phyloP scores from a whole-genome alignment of 257 asterid species.

The Scutellaria galericulata region DNA sequence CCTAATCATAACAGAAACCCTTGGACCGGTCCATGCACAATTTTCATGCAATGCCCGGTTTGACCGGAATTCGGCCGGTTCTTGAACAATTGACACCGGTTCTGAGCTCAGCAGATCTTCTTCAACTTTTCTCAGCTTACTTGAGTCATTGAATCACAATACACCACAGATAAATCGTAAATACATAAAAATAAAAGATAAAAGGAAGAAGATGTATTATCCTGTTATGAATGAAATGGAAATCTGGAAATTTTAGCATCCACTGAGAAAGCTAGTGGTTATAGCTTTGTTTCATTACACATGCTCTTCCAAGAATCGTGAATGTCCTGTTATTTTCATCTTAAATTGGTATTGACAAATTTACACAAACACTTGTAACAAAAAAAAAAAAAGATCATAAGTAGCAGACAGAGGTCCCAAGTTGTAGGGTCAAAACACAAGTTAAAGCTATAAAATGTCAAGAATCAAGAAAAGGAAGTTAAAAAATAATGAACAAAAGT shows the following conservation, averaged over 20 bases:
- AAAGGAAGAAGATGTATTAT: not conserved
- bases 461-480: conserved; percentile 25
- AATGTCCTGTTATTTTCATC: conserved; percentile 49
- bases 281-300: conserved; percentile 26
- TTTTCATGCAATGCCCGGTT: too few species aligned
- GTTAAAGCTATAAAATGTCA: conserved; percentile 32
- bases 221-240: conserved; percentile 1
- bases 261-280: conserved; percentile 28
- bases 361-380: conserved; percentile 18
- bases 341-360: conserved; percentile 35
- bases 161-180: too few species aligned
- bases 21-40: too few species aligned
- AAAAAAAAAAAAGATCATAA: conserved; percentile 16
- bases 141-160: too few species aligned
- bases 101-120: too few species aligned
- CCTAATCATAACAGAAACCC: too few species aligned
- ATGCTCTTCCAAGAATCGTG: conserved; percentile 38
- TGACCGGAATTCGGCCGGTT: too few species aligned
- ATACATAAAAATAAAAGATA: too few species aligned
- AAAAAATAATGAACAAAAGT: conserved; percentile 12
- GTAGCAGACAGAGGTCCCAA: conserved; percentile 51
- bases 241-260: conserved; percentile 6
- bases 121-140: too few species aligned
- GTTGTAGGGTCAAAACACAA: conserved; percentile 32
- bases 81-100: too few species aligned